A percentile compares a stretch with the other conserved stretches of the same genome.
Conservation (phyloP, 208 protist species). For the Porcisia hertigi region DNA sequence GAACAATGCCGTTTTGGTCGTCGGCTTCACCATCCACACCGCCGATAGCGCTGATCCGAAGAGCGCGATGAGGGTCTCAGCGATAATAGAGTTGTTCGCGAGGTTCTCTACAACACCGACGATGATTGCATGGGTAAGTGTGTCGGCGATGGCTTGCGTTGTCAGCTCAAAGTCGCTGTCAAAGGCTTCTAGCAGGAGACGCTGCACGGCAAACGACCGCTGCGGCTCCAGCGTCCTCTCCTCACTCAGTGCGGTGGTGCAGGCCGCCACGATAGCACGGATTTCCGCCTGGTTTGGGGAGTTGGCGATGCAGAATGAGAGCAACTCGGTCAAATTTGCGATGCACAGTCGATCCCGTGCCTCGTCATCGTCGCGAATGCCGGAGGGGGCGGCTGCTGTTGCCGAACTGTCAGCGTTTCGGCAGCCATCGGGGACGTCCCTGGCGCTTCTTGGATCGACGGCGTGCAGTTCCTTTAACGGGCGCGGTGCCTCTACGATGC, state of each 20-base stretch:
- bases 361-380: neutral
- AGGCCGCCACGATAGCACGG: conserved; percentile 18
- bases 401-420: neutral
- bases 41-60: conserved; percentile 59
- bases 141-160: conserved; percentile 45
- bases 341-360: conserved; percentile 19
- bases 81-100: conserved; percentile 47
- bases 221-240: conserved; percentile 24
- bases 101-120: conserved; percentile 51
- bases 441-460: neutral
- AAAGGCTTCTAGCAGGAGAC: conserved; percentile 66
- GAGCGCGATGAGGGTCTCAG: conserved; percentile 65
- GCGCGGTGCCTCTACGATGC: neutral
- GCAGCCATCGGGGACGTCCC: neutral
- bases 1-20: conserved; percentile 44
- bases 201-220: conserved; percentile 48
- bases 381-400: neutral
- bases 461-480: neutral
- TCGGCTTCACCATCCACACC: conserved; percentile 44
- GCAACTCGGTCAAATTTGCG: conserved; percentile 31
- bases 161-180: conserved; percentile 50
- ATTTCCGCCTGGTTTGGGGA: conserved; percentile 18
- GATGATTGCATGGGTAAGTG: conserved; percentile 25
- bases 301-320: conserved; percentile 34
- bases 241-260: conserved; percentile 14